Conservation (phyloP, 495 filamentous ascomycete species). For the Penicillium nucicola region DNA sequence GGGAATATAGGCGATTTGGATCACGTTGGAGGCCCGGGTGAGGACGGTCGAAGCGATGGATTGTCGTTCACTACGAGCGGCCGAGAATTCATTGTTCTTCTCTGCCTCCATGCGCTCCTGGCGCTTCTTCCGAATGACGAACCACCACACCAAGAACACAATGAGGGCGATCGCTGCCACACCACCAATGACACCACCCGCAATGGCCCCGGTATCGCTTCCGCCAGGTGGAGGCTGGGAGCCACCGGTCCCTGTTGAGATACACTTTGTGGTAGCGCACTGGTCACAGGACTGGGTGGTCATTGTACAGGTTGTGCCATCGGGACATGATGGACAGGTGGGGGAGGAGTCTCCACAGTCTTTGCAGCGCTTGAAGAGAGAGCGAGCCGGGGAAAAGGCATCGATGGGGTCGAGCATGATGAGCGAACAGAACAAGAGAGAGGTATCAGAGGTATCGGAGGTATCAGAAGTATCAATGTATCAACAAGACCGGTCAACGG, state of each 20-base stretch:
- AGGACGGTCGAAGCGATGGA: conserved; percentile 95
- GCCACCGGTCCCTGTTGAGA: conserved; percentile 26
- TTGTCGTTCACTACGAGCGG: conserved; percentile 74
- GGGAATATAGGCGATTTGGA: conserved; percentile 98
- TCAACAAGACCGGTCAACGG: conserved; percentile 30
- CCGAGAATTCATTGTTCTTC: conserved; percentile 54
- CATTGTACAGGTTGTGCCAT: conserved; percentile 54
- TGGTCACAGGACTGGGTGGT: conserved; percentile 50
- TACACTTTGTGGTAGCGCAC: conserved; percentile 62
- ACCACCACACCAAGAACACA: conserved; percentile 80
- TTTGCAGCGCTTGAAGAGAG: conserved; percentile 48
- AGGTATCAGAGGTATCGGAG: no score
- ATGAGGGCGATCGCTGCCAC: conserved; percentile 63
- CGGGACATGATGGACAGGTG: conserved; percentile 47
- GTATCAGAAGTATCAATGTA: conserved; percentile 3
- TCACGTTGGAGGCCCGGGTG: conserved; percentile 95
- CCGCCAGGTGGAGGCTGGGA: conserved; percentile 30
- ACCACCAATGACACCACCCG: conserved; percentile 80
- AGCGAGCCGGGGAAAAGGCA: conserved; percentile 28
- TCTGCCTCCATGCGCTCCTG: conserved; percentile 54
- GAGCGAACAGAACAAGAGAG: conserved; percentile 11
- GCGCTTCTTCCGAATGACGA: conserved; percentile 78
- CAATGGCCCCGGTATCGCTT: conserved; percentile 74
- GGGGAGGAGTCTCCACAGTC: conserved; percentile 40
- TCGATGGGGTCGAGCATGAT: conserved; percentile 30